These are phyloP conservation scores for Pseudopithomyces chartarum DNA, from an alignment of 2,329 filamentous ascomycete species.

Conservation along the genomic window DNA sequence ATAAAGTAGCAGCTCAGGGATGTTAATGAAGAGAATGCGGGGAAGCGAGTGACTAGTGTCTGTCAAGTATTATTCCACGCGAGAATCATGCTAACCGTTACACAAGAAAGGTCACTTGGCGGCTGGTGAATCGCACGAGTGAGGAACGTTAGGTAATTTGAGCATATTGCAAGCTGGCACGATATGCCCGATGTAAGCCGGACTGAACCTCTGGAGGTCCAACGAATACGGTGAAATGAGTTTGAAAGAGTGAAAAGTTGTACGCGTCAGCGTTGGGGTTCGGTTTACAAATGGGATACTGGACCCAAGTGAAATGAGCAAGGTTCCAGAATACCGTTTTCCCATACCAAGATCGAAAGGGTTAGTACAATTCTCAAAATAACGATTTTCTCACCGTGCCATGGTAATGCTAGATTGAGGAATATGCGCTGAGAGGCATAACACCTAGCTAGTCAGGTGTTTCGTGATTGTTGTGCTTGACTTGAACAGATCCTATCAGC, in stretches of 20 bases:
- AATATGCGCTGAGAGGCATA: no score
- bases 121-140: conserved; percentile 2
- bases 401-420: no score
- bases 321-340: no score
- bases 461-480: no score
- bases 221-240: neutral
- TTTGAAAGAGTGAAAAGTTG: neutral
- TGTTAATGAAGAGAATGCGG: neutral
- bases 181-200: neutral
- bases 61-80: neutral
- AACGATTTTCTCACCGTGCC: no score
- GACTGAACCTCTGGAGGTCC: neutral
- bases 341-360: no score
- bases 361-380: no score
- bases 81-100: neutral
- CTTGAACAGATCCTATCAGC: no score
- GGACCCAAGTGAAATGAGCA: no score
- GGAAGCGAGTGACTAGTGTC: conserved; percentile 2
- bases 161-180: neutral
- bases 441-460: no score
- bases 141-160: neutral
- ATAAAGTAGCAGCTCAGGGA: neutral
- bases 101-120: neutral
- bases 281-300: no score
- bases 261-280: neutral